Evolutionary conservation across 805 yeast genomes (phyloP).

Genomic region (Lipomyces sp.): DNA sequence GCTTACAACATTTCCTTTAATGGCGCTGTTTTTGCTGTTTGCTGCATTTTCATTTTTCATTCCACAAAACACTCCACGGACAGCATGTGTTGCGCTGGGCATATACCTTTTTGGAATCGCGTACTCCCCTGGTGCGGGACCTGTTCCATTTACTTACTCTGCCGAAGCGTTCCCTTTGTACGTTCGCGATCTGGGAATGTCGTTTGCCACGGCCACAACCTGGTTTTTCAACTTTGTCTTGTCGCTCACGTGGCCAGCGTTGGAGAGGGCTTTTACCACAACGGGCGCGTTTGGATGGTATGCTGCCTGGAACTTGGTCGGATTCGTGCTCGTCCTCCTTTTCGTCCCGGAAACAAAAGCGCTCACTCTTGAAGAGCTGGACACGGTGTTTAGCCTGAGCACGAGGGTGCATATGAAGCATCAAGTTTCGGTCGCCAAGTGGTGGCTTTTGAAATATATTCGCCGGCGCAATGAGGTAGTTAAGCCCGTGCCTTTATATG

Average conservation of each 20-base stretch:
- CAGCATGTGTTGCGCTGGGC: slow-evolving; percentile 68
- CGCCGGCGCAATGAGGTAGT: slow-evolving; percentile 5
- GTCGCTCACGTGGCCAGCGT: slow-evolving; percentile 76
- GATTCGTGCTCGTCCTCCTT: slow-evolving; percentile 53
- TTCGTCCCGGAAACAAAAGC: slow-evolving; percentile 65
- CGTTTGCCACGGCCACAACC: slow-evolving; percentile 62
- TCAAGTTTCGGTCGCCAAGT: slow-evolving; percentile 41
- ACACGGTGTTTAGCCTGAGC: slow-evolving; percentile 35
- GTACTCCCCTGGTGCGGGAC: slow-evolving; percentile 84
- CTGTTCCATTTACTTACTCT: slow-evolving; percentile 83
- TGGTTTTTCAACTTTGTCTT: slow-evolving; percentile 57
- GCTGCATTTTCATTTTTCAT: slow-evolving; percentile 67
- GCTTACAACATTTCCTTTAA: slow-evolving; percentile 56
- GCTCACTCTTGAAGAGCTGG: slow-evolving; percentile 56
- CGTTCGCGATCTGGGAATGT: slow-evolving; percentile 76
- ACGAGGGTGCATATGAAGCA: slow-evolving; percentile 22
- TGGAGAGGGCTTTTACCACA: slow-evolving; percentile 61
- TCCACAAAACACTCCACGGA: slow-evolving; percentile 47
- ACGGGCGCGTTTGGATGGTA: slow-evolving; percentile 89
- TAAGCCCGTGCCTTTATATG: slow-evolving; percentile 5
- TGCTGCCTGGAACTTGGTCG: slow-evolving; percentile 80
- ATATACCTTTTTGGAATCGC: slow-evolving; percentile 69
- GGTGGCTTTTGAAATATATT: slow-evolving; percentile 34
- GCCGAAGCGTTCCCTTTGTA: slow-evolving; percentile 82
- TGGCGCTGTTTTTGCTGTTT: slow-evolving; percentile 52